Base-by-base conservation (phyloP, 805 yeast genomes). In the Wickerhamomyces bovis region DNA sequence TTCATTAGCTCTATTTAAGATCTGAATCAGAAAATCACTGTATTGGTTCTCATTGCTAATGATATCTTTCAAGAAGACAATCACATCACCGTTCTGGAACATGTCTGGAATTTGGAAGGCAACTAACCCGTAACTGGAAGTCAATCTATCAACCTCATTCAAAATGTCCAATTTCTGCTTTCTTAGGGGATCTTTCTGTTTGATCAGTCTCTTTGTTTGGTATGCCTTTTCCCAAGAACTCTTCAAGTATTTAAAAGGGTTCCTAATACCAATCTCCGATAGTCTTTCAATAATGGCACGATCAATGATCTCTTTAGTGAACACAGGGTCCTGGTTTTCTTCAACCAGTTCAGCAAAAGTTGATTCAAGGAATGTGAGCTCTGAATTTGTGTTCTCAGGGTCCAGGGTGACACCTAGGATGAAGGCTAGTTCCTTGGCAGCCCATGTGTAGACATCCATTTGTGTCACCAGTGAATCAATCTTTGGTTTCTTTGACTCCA, bases 91-190 rank as follows among this genome's bases (percentile, higher is more conserved):
- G 30, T 63, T 61, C 18, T 74, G 51, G 41, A 60, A 60, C 63
- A 60, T 57, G 46, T 83, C 90, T 10, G 85, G 83, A 3, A 81
- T 76, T 62, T 82, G 88, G 58, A 85, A 81, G 20, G 82, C 64
- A 20, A 85, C 81, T 25, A 82, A 67, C 0, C 87, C 89, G 63
- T 81, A 86, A 22, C 85, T 80, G 13, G 80, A 66, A 15, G 77
- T 60, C 38, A 76, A 66, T 38, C 76, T 62, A 41, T 76, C 71
- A 21, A 77, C 65, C 48, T 79, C 80, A 46, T 73, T 69, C 43
- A 80, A 63, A 7, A 79, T 47, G 6, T 55, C 57, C 2, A 68
- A 33, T 49, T 78, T 77, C 15, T 57, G 57, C 1, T 62, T 61
- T 45, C 66, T 68, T 21, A 64, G 47, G 4, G 68, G 61, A 48